Evolutionary conservation across 306 rosid species (phyloP).

Genomic region (Datisca glomerata): DNA sequence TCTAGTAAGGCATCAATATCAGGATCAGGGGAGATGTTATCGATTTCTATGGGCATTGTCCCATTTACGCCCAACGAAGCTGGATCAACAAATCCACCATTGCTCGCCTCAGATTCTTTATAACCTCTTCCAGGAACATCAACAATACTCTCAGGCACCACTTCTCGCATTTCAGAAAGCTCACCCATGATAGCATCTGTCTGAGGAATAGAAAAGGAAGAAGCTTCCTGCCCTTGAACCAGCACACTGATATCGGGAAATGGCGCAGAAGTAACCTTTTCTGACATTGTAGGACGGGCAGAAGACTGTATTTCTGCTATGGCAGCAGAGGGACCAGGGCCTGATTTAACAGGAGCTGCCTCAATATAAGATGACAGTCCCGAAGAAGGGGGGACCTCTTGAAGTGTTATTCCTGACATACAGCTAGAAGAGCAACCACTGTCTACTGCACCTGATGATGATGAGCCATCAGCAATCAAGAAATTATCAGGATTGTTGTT

Average conservation of each 20-base stretch:
- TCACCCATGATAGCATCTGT: conserved; percentile 50
- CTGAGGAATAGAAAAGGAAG: conserved; percentile 36
- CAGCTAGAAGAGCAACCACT: conserved; percentile 46
- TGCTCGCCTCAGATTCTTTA: conserved; percentile 30
- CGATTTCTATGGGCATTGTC: conserved; percentile 47
- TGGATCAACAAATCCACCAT: conserved; percentile 37
- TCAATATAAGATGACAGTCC: conserved; percentile 35
- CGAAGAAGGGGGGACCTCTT: conserved; percentile 59
- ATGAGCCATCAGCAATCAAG: conserved; percentile 45
- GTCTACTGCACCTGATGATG: conserved; percentile 42
- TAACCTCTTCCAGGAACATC: conserved; percentile 37
- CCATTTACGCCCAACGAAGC: conserved; percentile 31
- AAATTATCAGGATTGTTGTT: conserved; percentile 31
- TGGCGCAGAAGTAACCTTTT: conserved; percentile 19
- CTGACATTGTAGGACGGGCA: conserved; percentile 32
- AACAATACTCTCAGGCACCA: conserved; percentile 31
- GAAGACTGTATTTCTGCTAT: conserved; percentile 40
- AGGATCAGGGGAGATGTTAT: conserved; percentile 32
- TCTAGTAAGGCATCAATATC: conserved; percentile 62
- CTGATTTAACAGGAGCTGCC: conserved; percentile 22
- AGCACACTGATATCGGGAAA: conserved; percentile 28
- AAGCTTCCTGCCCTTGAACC: conserved; percentile 28
- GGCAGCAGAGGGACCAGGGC: conserved; percentile 22
- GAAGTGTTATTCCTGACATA: conserved; percentile 65
- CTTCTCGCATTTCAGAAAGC: conserved; percentile 42